Evolutionary conservation across 768 basidiomycete genomes (phyloP), one percentile per base, ranked within the genome.

Genomic region (Pseudohyphozyma bogoriensis): DNA sequence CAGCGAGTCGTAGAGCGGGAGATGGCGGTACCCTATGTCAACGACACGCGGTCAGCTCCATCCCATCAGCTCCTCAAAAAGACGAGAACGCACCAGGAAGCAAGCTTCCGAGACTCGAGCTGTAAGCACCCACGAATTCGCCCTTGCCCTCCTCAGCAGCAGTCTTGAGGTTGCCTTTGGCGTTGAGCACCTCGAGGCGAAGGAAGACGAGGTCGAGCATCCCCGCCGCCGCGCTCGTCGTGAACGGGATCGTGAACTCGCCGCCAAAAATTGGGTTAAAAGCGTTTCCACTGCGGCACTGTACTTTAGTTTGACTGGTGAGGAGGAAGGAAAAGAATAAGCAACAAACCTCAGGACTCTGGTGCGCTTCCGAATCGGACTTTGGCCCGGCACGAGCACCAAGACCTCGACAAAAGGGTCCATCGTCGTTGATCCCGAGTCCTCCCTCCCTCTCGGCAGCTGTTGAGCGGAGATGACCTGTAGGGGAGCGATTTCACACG

Each of bases 191-290:
- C 31, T 81, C 79, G 63, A 96, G 84, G 56, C 83, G 78, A 32
- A 95, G 81, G 72, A 96, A 96, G 35, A 89, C 80, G 31, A 96
- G 77, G 33, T 91, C 87, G 60, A 76, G 76, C 85, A 92, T 87
- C 60, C 79, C 80, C 0, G 85, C 67, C 0, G 72, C 68, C 11
- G 53, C 68, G 56, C 54, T 62, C 82, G 32, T 85, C 78, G 66
- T 84, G 69, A 91, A 91, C n/a, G 84, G 83, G 26, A 92, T 73
- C 24, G 74, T 73, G 29, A 91, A 73, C 40, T 46, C 55, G 68
- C 90, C 82, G 63, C 88, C 79, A 87, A 91, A 96, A 2, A 82
- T 75, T 0, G 93, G 93, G 73, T 95, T 95, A 77, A 93, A 91
- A 0, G 91, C 89, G 70, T 92, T 92, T 12, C 68, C 70, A n/a